phyloP scores from a whole-genome alignment of 2,329 filamentous ascomycete species.

The Hypoxylon sp. region DNA sequence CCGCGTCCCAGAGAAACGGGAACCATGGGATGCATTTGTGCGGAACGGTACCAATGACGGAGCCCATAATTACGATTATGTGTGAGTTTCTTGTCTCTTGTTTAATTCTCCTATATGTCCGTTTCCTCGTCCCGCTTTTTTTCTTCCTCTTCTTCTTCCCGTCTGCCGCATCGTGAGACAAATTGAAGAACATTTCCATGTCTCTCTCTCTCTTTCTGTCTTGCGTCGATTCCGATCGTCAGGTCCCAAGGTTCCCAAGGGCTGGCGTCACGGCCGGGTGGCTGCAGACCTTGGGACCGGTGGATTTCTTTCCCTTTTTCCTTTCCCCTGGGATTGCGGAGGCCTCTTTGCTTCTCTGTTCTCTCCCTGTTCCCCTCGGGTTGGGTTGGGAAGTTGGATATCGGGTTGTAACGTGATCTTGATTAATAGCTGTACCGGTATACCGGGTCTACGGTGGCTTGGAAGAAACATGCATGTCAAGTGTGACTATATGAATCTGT shows the following conservation, averaged over 20 bases:
- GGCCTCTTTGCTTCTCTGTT: not conserved
- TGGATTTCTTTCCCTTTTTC: conserved; percentile 2
- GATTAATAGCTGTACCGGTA: conserved; percentile 15
- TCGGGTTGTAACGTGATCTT: too few relatives aligned
- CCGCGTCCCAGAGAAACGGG: conserved; percentile 11
- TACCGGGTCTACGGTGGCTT: conserved; percentile 31
- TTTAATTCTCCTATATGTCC: conserved; percentile 48
- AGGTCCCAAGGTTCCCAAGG: conserved; percentile 9
- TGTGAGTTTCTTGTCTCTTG: conserved; percentile 16
- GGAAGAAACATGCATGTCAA: conserved; percentile 16
- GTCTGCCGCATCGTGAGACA: conserved; percentile 42
- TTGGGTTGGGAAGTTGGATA: not conserved
- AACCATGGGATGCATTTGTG: conserved; percentile 19
- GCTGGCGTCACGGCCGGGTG: conserved; percentile 13
- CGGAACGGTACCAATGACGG: conserved; percentile 26
- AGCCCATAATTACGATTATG: conserved; percentile 24
- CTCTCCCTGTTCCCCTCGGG: not conserved
- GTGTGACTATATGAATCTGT: not conserved
- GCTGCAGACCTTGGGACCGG: conserved; percentile 22
- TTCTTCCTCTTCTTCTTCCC: conserved; percentile 2
- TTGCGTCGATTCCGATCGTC: conserved; percentile 42
- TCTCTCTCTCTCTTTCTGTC: conserved; percentile 16
- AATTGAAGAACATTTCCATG: conserved; percentile 8
- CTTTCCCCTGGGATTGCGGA: not conserved
- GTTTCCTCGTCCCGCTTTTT: conserved; percentile 33